phyloP scores from a whole-genome alignment of 169 alveolate genomes.

The Fabrea salina region DNA sequence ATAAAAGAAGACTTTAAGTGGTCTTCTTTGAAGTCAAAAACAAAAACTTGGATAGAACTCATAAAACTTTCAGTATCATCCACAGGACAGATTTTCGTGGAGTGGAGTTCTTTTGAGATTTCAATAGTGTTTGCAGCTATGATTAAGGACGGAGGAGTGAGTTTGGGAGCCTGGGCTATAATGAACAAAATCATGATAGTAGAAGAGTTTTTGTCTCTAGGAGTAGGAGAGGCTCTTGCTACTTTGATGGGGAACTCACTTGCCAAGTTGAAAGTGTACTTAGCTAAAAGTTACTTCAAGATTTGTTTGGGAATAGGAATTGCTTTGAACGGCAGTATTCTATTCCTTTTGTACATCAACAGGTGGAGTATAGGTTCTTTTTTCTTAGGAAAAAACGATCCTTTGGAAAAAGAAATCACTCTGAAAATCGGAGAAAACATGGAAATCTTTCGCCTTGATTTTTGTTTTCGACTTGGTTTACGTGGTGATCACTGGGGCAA shows the following conservation, averaged over 20 bases:
- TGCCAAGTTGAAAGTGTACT: not conserved
- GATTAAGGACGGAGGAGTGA: not conserved
- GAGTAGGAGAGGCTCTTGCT: not conserved
- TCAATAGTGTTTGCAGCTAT: not conserved
- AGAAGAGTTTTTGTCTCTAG: not conserved
- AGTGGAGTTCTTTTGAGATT: not conserved
- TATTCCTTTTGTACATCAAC: not conserved
- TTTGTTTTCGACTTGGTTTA: not conserved
- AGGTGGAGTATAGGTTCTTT: not conserved
- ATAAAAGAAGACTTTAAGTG: not conserved
- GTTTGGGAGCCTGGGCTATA: not conserved
- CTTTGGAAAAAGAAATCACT: not conserved
- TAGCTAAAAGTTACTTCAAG: not conserved
- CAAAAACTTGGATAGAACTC: not conserved
- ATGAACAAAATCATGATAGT: not conserved
- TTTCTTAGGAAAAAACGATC: too few species aligned
- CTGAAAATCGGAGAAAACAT: not conserved
- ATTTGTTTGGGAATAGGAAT: not conserved
- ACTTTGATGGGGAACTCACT: not conserved
- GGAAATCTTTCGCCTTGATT: not conserved
- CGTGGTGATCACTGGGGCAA: not conserved
- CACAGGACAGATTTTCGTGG: not conserved
- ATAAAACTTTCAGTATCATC: not conserved
- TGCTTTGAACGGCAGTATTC: not conserved
- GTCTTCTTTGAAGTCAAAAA: not conserved